These are phyloP conservation scores for Paramecium octaurelia DNA, from an alignment of 73 alveolate genomes.

Conservation along the genomic window DNA sequence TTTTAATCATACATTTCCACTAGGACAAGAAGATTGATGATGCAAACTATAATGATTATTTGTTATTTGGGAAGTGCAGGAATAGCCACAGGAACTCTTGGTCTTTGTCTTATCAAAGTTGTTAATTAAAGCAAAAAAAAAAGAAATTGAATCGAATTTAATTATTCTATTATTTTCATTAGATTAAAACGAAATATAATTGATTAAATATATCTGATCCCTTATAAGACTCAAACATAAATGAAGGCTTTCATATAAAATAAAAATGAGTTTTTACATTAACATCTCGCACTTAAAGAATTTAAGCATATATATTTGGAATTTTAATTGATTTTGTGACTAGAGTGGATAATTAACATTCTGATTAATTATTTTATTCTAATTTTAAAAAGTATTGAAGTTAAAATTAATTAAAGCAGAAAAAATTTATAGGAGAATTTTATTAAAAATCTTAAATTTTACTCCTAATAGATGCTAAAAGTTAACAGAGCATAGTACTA, in stretches of 20 bases:
- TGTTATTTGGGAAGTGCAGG: constrained; percentile 30
- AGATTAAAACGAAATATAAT: neutral
- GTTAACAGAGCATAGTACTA: neutral
- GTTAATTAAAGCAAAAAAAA: neutral
- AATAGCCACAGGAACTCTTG: constrained; percentile 19
- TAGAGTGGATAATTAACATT: too few relatives aligned
- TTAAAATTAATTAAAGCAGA: too few relatives aligned
- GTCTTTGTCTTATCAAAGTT: neutral
- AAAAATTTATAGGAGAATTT: too few relatives aligned
- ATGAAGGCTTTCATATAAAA: too few relatives aligned
- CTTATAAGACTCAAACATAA: neutral
- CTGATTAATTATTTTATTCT: too few relatives aligned
- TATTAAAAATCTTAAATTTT: too few relatives aligned
- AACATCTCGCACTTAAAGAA: too few relatives aligned
- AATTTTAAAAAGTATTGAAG: too few relatives aligned
- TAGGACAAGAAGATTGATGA: constrained; percentile 43
- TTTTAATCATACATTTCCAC: neutral
- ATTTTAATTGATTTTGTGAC: too few relatives aligned
- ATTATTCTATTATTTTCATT: neutral
- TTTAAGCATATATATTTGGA: too few relatives aligned
- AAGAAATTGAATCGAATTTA: neutral
- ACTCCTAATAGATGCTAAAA: too few relatives aligned
- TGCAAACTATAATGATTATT: constrained; percentile 1
- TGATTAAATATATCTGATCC: neutral
- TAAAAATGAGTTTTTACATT: too few relatives aligned